Base-by-base conservation (phyloP, 2,329 filamentous ascomycete species). In the Alternaria gansuensis region DNA sequence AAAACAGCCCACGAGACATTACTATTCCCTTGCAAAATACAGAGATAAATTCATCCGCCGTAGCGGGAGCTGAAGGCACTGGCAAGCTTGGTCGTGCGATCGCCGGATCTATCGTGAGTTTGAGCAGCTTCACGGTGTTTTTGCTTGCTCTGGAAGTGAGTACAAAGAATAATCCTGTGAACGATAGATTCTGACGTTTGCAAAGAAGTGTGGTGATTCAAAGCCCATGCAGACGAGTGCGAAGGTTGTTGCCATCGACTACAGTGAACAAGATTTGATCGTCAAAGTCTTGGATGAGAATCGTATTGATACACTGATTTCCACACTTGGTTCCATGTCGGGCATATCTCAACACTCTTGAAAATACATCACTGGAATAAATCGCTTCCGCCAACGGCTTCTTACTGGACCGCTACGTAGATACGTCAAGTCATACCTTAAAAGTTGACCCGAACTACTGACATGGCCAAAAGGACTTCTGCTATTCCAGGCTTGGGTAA, bases 51-150 rank as follows among this genome's bases (percentile, higher is more conserved):
- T 54, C 51, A n/a, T 17, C 24, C n/a, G 60, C 49, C 45, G 52
- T 70, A 39, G 66, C 66, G 23, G 54, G 67, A 24, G 66, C 67
- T 4, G 66, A 66, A 33, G 67, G 67, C 5, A 65, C 64, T 14
- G 65, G 67, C 31, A 60, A 60, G 10, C 43, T 69, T 36, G 67
- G 67, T 23, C 63, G 63, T 29, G 53, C 57, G 29, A 64, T 70
- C 26, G 60, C 65, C 39, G 67, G 57, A 13, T 37, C 49, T 21
- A 44, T 57, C 21, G 17, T 57, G 21, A 40, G 33, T 6, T 24
- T 51, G 33, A 55, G 50, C 1, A 14, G 28, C 6, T 51, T 46
- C 11, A 34, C 46, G 0, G 58, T 64, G 4, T 44, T 59, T 17
- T 28, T 64, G 4, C 58, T 64, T n/a, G 40, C 36, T 9, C 36